phyloP scores from a whole-genome alignment of 805 yeast genomes.

The Vanderwaltozyma polyspora region DNA sequence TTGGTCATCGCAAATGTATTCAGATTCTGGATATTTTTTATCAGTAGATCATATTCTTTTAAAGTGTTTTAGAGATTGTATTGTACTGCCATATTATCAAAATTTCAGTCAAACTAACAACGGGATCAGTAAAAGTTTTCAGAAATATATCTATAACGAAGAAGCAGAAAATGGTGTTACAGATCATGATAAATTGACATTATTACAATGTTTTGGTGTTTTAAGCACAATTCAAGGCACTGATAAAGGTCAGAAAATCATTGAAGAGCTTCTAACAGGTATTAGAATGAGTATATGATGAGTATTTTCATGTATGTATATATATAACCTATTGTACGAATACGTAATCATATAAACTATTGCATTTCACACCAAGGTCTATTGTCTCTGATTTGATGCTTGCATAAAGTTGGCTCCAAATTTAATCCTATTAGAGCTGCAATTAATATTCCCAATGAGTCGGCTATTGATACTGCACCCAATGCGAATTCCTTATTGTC shows the following conservation, averaged over 20 bases:
- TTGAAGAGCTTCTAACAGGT: conserved; percentile 40
- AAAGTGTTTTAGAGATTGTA: conserved; percentile 39
- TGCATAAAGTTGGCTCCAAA: conserved; percentile 65
- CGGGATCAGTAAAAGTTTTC: conserved; percentile 25
- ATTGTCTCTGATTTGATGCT: conserved; percentile 57
- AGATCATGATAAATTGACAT: conserved; percentile 30
- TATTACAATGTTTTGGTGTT: conserved; percentile 54
- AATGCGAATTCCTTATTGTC: conserved; percentile 56
- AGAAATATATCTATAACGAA: conserved; percentile 24
- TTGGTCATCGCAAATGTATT: conserved; percentile 20
- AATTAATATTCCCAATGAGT: conserved; percentile 69
- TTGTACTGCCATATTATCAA: conserved; percentile 44
- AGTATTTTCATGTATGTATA: neutral
- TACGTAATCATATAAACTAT: conserved; percentile 7
- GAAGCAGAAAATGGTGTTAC: conserved; percentile 34
- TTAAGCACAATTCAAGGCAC: conserved; percentile 41
- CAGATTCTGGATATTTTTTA: conserved; percentile 8
- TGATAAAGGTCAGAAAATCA: conserved; percentile 45
- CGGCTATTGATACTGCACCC: conserved; percentile 78
- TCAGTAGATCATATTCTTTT: conserved; percentile 33
- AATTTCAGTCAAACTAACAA: conserved; percentile 26
- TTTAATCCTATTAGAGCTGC: conserved; percentile 70
- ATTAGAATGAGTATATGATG: conserved; percentile 26
- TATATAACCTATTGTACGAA: neutral
- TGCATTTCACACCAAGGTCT: conserved; percentile 65